Base-by-base conservation (phyloP, 768 basidiomycete species). In the Auriscalpium microsporum region DNA sequence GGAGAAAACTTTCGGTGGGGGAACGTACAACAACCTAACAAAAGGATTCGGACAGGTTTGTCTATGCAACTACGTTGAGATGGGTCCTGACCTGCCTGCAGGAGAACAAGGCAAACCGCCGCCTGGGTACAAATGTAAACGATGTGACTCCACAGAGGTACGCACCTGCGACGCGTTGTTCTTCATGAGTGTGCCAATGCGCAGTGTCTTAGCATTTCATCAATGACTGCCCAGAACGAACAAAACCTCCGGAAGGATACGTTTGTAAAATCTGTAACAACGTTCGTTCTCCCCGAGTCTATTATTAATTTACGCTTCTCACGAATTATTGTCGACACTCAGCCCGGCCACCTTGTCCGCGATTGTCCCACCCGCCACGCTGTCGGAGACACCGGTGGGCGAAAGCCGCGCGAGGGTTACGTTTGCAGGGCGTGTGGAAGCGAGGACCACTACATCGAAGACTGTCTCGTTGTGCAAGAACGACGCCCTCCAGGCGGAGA, bases 361-460 rank as follows among this genome's bases (percentile, higher is more conserved):
- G 91, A 95, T 66, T 95, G 93, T 69, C 93, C 94, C 1, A 84
- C 85, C 10, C 81, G 79, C 66, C 78, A 87, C 61, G 83, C 83
- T 21, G 73, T 80, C 4, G 90, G 90, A 11, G 90, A 93, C 65
- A 91, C 89, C 1, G 90, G 89, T 13, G 88, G 89, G 9, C 79
- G 76, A 45, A 90, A 90, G 64, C 91, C 92, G 8, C 87, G 79
- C 49, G 78, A 84, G 57, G 91, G 90, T 53, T 98, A 98, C 63
- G 80, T 89, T 11, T 98, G 94, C 71, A 80, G 90, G 40, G 91
- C 92, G 1, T 98, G 94, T 68, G 92, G 87, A 40, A 90, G 87
- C 64, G 86, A 87, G 57, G 72, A 77, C 7, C 95, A 98, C 72
- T 89, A 82, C 63, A 78, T 97, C 50, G 83, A 90, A 48, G 94